These are phyloP conservation scores for Mycena sp. DNA, from an alignment of 1,284 basidiomycete species.

Conservation along the genomic window DNA sequence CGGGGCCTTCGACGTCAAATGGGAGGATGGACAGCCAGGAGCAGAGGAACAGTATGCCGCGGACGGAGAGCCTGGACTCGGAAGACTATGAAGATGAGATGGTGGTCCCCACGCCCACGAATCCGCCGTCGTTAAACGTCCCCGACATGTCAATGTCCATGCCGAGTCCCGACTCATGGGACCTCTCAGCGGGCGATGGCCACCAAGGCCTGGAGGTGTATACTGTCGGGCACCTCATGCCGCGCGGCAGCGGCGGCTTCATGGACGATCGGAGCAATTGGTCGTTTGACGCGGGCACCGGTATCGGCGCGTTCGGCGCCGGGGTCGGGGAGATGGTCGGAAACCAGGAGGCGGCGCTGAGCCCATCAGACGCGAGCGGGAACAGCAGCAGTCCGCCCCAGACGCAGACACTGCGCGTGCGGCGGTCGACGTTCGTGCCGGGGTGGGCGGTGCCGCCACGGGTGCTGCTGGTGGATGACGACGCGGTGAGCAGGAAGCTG, in stretches of 20 bases:
- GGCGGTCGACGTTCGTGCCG: constrained; percentile 84
- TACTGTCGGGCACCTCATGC: constrained; percentile 83
- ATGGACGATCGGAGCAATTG: constrained; percentile 11
- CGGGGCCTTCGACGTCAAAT: too few relatives aligned
- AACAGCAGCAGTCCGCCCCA: background rate
- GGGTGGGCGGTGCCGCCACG: constrained; percentile 89
- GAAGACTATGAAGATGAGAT: constrained; percentile 26
- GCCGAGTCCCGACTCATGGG: constrained; percentile 19
- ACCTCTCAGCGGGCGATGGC: constrained; percentile 19
- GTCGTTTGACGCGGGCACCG: constrained; percentile 7
- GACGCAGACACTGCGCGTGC: constrained; percentile 63
- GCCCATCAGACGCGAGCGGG: too few relatives aligned
- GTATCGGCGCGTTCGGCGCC: background rate
- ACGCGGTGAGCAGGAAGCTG: constrained; percentile 89
- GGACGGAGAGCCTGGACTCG: too few relatives aligned
- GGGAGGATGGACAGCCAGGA: background rate
- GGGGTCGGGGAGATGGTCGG: constrained; percentile 23
- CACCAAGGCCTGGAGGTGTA: constrained; percentile 83
- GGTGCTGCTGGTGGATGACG: constrained; percentile 95
- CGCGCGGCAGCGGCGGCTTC: constrained; percentile 38
- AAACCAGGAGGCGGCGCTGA: constrained; percentile 31
- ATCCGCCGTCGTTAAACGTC: constrained; percentile 14
- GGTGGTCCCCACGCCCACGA: constrained; percentile 28
- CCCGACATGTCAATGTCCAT: constrained; percentile 3
- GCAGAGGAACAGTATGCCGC: too few relatives aligned